Percentiles rank a stretch among this genome's conserved stretches.
Evolutionary conservation across 2,329 filamentous ascomycete genomes (phyloP).

Genomic region (Botrytis porri): DNA sequence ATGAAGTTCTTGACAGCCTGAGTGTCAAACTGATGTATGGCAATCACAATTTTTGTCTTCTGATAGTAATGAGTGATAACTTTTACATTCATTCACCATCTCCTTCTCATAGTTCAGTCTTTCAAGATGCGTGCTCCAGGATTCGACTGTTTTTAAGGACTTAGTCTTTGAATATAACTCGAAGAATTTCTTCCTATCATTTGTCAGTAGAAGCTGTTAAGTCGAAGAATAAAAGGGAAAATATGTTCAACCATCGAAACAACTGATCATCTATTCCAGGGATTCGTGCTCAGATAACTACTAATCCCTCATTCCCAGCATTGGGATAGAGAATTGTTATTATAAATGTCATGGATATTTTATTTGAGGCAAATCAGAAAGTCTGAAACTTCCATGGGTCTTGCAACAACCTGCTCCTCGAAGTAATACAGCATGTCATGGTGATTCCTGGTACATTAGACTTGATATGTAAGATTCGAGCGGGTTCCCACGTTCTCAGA

Average conservation of each 20-base stretch:
- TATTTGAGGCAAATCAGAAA: not conserved
- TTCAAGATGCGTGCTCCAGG: not conserved
- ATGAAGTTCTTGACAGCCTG: not conserved
- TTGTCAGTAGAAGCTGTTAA: not conserved
- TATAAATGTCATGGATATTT: not conserved
- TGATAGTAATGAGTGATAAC: not conserved
- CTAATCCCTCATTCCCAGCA: rapidly evolving
- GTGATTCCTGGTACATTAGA: not conserved
- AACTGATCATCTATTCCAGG: not conserved
- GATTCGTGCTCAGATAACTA: not conserved
- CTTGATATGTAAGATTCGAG: not conserved
- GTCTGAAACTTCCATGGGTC: not conserved
- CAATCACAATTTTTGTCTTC: not conserved
- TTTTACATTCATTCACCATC: not conserved
- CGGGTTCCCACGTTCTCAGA: not conserved
- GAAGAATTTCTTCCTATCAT: not conserved
- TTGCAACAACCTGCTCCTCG: not conserved
- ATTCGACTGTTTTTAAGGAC: too few species aligned
- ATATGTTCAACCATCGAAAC: not conserved
- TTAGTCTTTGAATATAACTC: not conserved
- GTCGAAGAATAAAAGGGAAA: not conserved
- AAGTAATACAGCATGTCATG: not conserved
- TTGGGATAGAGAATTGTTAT: not conserved
- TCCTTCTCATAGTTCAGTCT: not conserved
- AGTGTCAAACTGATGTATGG: not conserved